Conservation (phyloP, 768 basidiomycete species). For the Mycena floridula region DNA sequence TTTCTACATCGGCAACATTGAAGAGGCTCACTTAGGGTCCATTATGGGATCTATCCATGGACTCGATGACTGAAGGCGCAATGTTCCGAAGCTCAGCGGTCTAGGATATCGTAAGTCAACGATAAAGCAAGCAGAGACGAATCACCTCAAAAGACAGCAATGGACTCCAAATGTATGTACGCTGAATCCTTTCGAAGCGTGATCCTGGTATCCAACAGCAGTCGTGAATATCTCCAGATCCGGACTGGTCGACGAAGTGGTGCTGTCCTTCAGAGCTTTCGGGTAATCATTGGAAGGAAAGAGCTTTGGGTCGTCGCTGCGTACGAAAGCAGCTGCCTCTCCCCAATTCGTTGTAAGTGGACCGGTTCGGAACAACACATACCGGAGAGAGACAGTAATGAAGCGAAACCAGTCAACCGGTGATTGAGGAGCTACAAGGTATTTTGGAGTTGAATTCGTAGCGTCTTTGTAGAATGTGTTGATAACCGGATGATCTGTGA, state of each 20-base stretch:
- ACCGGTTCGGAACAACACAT: slow-evolving; percentile 39
- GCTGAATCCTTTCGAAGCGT: slow-evolving; percentile 28
- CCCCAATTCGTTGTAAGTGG: slow-evolving; percentile 44
- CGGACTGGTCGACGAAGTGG: slow-evolving; percentile 32
- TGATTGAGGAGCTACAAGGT: slow-evolving; percentile 24
- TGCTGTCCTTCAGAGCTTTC: slow-evolving; percentile 27
- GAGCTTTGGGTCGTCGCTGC: slow-evolving; percentile 38
- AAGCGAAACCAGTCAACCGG: slow-evolving; percentile 22
- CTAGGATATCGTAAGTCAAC: slow-evolving; percentile 13
- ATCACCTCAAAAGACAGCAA: slow-evolving; percentile 29
- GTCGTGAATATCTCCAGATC: slow-evolving; percentile 38
- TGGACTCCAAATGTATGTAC: slow-evolving; percentile 34
- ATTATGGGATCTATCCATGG: slow-evolving; percentile 31
- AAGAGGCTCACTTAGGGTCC: slow-evolving; percentile 28
- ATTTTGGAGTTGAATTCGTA: slow-evolving; percentile 34
- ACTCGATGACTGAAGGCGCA: slow-evolving; percentile 28
- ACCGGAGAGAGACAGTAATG: slow-evolving; percentile 30
- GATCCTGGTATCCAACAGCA: slow-evolving; percentile 34
- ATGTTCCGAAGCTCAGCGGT: slow-evolving; percentile 31
- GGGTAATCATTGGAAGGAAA: slow-evolving; percentile 33
- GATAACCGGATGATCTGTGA: slow-evolving; percentile 63
- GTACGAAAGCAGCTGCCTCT: slow-evolving; percentile 50
- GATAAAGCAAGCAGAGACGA: background rate
- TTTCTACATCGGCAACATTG: background rate
- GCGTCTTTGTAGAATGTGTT: slow-evolving; percentile 49